Evolutionary conservation across 1,139 yeast species (phyloP).

Genomic region (Eremothecium gossypii): DNA sequence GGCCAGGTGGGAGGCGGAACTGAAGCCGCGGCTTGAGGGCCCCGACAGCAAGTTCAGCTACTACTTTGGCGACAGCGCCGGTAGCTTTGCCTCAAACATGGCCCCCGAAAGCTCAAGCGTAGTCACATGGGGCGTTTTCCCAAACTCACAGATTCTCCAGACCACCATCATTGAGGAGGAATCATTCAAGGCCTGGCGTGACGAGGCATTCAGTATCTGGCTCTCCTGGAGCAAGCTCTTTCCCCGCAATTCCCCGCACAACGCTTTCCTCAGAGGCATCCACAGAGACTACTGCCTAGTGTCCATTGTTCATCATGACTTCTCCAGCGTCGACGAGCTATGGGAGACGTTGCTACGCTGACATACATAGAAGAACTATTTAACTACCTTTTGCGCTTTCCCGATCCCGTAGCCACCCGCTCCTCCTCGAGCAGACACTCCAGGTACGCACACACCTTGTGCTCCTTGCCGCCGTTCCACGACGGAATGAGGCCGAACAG

Average conservation of each 20-base stretch:
- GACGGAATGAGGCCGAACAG: constrained; percentile 24
- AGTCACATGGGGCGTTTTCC: constrained; percentile 96
- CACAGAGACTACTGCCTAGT: constrained; percentile 62
- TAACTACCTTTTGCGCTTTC: constrained; percentile 1
- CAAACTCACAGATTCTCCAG: constrained; percentile 75
- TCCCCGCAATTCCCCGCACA: constrained; percentile 36
- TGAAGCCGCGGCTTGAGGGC: constrained; percentile 45
- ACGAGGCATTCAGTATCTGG: constrained; percentile 90
- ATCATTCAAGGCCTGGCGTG: constrained; percentile 86
- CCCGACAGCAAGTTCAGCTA: constrained; percentile 37
- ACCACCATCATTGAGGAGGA: constrained; percentile 84
- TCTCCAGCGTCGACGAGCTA: constrained; percentile 59
- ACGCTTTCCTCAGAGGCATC: constrained; percentile 51
- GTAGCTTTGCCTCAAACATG: constrained; percentile 54
- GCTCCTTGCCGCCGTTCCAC: constrained; percentile 28
- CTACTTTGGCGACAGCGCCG: constrained; percentile 57
- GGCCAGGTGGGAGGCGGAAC: constrained; percentile 50
- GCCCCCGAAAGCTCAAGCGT: constrained; percentile 51
- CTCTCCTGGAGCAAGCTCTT: constrained; percentile 84
- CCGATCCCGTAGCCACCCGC: background rate
- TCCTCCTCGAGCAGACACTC: constrained; percentile 16
- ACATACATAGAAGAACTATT: background rate
- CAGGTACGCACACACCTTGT: constrained; percentile 22
- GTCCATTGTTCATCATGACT: constrained; percentile 81
- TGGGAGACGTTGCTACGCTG: constrained; percentile 52